Evolutionary conservation across 805 yeast species (phyloP).

Genomic region (Jamesozyma hellenica): DNA sequence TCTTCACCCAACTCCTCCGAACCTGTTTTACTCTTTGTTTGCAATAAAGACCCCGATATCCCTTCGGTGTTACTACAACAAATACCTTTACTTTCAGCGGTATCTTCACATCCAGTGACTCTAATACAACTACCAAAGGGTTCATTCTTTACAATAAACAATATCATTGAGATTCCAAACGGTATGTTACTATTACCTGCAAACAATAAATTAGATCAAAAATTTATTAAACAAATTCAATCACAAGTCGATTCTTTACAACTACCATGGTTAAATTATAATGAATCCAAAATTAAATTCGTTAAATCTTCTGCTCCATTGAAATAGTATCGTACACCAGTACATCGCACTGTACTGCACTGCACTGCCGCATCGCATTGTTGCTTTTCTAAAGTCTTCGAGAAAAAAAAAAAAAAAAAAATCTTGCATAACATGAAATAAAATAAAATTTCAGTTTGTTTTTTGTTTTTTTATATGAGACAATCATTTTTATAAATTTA

Average conservation of each 20-base stretch:
- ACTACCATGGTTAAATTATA: constrained; percentile 24
- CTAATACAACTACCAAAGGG: constrained; percentile 52
- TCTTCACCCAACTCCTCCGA: too few species aligned
- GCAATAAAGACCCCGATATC: constrained; percentile 41
- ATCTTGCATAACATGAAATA: neutral
- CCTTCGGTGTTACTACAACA: constrained; percentile 45
- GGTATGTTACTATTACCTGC: constrained; percentile 20
- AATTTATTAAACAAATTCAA: constrained; percentile 12
- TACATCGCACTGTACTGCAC: neutral
- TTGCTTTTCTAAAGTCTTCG: neutral
- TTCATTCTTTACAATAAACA: constrained; percentile 10
- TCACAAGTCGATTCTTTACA: constrained; percentile 9
- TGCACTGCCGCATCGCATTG: neutral
- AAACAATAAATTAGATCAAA: constrained; percentile 14
- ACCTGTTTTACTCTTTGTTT: constrained; percentile 39
- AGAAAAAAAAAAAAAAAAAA: neutral
- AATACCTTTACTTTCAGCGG: constrained; percentile 45
- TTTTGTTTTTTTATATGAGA: too few species aligned
- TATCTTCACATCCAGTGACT: constrained; percentile 34
- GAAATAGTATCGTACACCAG: neutral
- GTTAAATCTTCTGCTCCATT: constrained; percentile 17
- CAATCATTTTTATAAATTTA: too few species aligned
- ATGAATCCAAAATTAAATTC: constrained; percentile 12
- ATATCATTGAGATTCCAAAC: constrained; percentile 7
- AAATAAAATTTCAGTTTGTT: neutral